A percentile compares a stretch with the other conserved stretches of the same genome.
phyloP scores from a whole-genome alignment of 106 monocot species.

The Apostasia shenzhenica region DNA sequence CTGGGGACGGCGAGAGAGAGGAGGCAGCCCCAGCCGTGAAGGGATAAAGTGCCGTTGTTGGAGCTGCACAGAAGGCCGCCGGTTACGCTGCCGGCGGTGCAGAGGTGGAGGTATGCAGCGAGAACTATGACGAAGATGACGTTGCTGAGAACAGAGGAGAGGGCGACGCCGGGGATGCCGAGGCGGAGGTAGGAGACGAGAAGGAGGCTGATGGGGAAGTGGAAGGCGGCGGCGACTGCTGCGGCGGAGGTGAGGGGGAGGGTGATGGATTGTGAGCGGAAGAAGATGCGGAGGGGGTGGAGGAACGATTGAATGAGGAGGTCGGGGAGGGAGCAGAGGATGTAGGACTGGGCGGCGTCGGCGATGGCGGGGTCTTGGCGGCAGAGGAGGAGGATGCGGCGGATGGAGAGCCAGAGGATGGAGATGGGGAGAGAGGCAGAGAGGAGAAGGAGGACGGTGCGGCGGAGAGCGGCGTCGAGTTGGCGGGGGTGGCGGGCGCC shows the following conservation, averaged over 20 bases:
- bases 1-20: background rate
- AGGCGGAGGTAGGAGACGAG: constrained; percentile 48
- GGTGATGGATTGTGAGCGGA: constrained; percentile 65
- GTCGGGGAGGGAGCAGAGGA: constrained; percentile 56
- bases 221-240: constrained; percentile 32
- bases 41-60: constrained; percentile 8
- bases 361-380: constrained; percentile 55
- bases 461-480: constrained; percentile 50
- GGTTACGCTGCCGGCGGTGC: constrained; percentile 30
- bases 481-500: constrained; percentile 38
- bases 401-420: constrained; percentile 42
- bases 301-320: constrained; percentile 55
- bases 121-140: constrained; percentile 53
- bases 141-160: constrained; percentile 44
- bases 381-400: constrained; percentile 41
- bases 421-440: constrained; percentile 34
- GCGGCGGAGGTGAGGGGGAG: constrained; percentile 60
- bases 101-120: constrained; percentile 44
- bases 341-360: constrained; percentile 40
- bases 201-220: constrained; percentile 65
- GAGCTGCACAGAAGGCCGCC: constrained; percentile 18
- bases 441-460: constrained; percentile 44
- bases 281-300: constrained; percentile 69
- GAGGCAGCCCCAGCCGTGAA: constrained; percentile 21
- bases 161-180: constrained; percentile 60